A percentile compares a stretch with the other conserved stretches of the same genome.
These are phyloP conservation scores for Halenospora varia DNA, from an alignment of 495 filamentous ascomycete genomes.

Conservation along the genomic window DNA sequence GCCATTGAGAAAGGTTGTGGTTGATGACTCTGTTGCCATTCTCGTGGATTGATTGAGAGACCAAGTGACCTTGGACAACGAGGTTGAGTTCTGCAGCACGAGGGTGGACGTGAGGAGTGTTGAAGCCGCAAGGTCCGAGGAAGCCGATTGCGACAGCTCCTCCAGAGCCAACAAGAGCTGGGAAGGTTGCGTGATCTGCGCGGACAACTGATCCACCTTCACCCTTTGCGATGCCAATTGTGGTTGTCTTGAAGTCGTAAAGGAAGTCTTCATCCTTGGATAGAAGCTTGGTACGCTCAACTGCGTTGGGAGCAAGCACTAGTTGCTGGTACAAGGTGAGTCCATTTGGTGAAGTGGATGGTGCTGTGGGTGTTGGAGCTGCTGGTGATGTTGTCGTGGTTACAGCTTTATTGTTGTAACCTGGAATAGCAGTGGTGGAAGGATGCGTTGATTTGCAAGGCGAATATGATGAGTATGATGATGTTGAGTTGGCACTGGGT, in stretches of 20 bases:
- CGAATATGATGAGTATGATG: too few relatives aligned
- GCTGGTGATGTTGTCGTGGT: not conserved
- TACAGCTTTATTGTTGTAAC: not conserved
- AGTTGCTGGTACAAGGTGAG: not conserved
- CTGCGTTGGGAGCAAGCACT: conserved; percentile 2
- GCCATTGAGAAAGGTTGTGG: conserved; percentile 27
- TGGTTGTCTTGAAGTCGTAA: conserved; percentile 17
- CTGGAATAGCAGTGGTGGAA: not conserved
- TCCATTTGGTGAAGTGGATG: not conserved
- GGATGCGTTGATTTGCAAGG: not conserved
- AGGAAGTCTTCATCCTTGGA: conserved; percentile 23
- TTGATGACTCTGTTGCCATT: conserved; percentile 26
- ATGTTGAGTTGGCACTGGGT: not conserved
- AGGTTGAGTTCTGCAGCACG: conserved; percentile 40
- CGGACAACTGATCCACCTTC: conserved; percentile 17
- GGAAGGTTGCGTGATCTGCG: conserved; percentile 35
- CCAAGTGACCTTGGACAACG: conserved; percentile 27
- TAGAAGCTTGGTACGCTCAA: conserved; percentile 24
- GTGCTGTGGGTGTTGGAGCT: not conserved
- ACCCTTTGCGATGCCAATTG: not conserved
- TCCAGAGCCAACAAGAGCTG: conserved; percentile 33
- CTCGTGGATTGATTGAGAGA: conserved; percentile 34
- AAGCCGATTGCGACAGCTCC: conserved; percentile 30
- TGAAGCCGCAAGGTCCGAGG: conserved; percentile 37
- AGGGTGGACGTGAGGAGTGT: conserved; percentile 42